Conservation (phyloP, 331 rosid genomes). For the Malus hybrid region DNA sequence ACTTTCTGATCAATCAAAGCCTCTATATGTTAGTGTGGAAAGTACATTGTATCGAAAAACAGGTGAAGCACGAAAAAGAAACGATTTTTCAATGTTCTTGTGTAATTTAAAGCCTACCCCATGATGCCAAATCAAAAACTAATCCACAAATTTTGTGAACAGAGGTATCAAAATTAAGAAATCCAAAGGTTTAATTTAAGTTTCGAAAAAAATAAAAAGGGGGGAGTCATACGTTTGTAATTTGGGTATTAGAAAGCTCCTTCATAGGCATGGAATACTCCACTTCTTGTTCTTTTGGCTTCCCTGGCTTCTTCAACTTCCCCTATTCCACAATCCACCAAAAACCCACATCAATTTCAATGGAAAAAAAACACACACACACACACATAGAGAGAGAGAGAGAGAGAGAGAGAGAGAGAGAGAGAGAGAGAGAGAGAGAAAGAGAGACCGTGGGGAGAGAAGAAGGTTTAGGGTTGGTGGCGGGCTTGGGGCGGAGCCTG, state of each 20-base stretch:
- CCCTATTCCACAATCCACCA: background rate
- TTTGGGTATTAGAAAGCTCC: constrained; percentile 14
- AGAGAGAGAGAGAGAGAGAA: background rate
- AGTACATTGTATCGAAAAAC: background rate
- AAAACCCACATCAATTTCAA: background rate
- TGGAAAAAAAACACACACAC: too few relatives aligned
- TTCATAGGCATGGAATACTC: constrained; percentile 8
- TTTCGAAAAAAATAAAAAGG: background rate
- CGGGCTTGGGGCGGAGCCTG: constrained; percentile 1
- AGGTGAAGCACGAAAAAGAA: background rate
- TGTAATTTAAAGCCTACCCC: background rate
- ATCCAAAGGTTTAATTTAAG: background rate
- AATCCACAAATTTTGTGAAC: background rate
- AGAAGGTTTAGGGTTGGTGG: background rate
- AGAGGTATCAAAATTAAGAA: background rate
- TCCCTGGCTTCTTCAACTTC: constrained; percentile 4
- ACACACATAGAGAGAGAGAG: too few relatives aligned
- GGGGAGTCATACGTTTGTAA: constrained; percentile 12
- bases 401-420: background rate
- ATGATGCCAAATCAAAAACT: background rate
- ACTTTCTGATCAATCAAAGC: background rate
- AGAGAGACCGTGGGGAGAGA: constrained; percentile 11
- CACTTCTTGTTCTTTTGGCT: constrained; percentile 9
- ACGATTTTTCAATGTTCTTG: background rate
- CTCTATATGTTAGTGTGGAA: background rate